Percentiles rank a stretch among this genome's conserved stretches.
Conservation (phyloP, 176 grass and related monocot species). For the Hyparrhenia diplandra region DNA sequence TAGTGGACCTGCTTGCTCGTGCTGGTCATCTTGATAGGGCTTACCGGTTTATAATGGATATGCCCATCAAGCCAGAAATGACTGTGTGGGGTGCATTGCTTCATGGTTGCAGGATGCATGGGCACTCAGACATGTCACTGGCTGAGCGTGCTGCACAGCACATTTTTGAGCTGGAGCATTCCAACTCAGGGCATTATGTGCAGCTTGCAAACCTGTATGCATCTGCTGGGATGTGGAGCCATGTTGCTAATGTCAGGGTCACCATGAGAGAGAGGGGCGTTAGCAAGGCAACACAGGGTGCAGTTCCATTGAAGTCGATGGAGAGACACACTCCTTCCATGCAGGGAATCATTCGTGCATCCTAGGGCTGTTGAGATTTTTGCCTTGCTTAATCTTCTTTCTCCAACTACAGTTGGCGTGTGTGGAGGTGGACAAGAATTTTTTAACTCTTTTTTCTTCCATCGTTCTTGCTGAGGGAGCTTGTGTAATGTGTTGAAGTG, state of each 20-base stretch:
- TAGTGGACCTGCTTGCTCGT: conserved; percentile 66
- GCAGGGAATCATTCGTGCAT: conserved; percentile 33
- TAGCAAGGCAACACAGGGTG: conserved; percentile 53
- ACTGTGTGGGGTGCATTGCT: conserved; percentile 79
- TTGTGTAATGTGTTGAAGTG: background rate
- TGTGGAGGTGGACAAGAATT: background rate
- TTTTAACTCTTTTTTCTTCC: background rate
- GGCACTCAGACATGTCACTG: conserved; percentile 41
- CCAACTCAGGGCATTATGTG: conserved; percentile 66
- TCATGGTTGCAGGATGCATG: conserved; percentile 58
- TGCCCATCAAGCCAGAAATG: conserved; percentile 57
- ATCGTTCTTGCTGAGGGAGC: background rate
- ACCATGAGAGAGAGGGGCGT: conserved; percentile 64
- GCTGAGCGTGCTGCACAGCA: conserved; percentile 42
- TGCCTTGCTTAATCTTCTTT: conserved; percentile 31
- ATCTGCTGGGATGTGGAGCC: conserved; percentile 62
- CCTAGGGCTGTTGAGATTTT: conserved; percentile 24
- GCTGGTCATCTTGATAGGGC: conserved; percentile 59
- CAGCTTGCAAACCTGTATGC: conserved; percentile 82
- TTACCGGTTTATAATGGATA: conserved; percentile 47
- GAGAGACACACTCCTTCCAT: conserved; percentile 42
- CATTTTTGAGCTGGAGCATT: conserved; percentile 62
- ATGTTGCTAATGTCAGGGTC: conserved; percentile 48
- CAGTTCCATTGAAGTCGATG: conserved; percentile 44
- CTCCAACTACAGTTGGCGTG: conserved; percentile 8